phyloP scores from a whole-genome alignment of 805 yeast species.

The Candida succiphila region DNA sequence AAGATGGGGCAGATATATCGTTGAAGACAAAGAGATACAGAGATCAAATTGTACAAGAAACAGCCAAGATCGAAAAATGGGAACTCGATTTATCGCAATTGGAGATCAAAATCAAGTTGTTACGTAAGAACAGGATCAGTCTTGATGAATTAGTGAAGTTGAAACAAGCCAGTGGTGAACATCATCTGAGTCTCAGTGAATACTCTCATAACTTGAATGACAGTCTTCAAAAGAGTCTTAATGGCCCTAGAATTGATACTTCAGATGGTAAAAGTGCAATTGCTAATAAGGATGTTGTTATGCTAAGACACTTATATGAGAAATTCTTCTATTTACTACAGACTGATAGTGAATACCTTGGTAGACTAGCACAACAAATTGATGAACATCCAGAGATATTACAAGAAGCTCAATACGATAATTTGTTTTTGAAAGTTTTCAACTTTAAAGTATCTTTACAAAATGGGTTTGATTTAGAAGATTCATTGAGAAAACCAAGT shows the following conservation, averaged over 20 bases:
- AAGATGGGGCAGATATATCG: conserved; percentile 48
- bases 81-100: conserved; percentile 69
- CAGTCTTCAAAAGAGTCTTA: conserved; percentile 12
- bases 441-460: conserved; percentile 5
- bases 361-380: conserved; percentile 34
- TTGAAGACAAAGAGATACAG: conserved; percentile 53
- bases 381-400: conserved; percentile 13
- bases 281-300: conserved; percentile 30
- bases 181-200: conserved; percentile 18
- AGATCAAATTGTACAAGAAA: conserved; percentile 58
- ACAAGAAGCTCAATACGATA: conserved; percentile 20
- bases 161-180: too few relatives aligned
- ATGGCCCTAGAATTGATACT: not conserved
- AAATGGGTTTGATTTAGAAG: conserved; percentile 4
- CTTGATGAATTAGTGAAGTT: conserved; percentile 46
- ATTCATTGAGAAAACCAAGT: conserved; percentile 5
- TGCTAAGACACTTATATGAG: conserved; percentile 59
- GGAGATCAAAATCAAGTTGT: conserved; percentile 66
- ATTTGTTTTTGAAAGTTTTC: conserved; percentile 24
- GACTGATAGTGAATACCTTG: conserved; percentile 68
- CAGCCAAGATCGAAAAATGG: conserved; percentile 58
- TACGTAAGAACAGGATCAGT: conserved; percentile 72
- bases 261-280: not conserved
- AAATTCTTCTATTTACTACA: conserved; percentile 76
- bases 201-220: conserved; percentile 17